A percentile compares a stretch with the other conserved stretches of the same genome.
Evolutionary conservation across 148 eudicot species (phyloP).

Genomic region (Pouteria glomerata): DNA sequence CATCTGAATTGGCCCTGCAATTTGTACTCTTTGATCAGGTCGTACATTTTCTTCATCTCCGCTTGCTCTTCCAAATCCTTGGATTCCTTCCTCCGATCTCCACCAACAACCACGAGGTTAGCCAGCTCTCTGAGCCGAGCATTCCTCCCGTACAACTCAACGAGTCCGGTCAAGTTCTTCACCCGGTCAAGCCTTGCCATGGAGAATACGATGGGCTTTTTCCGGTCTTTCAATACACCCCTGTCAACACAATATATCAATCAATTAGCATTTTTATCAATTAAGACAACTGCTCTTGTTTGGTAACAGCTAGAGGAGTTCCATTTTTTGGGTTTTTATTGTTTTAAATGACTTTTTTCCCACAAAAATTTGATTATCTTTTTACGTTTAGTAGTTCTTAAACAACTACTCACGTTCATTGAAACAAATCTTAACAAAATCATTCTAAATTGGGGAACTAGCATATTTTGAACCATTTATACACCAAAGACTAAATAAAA

Average conservation of each 20-base stretch:
- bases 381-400: no score
- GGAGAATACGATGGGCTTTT: constrained; percentile 84
- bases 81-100: constrained; percentile 88
- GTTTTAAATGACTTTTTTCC: no score
- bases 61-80: constrained; percentile 91
- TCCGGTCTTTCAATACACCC: constrained; percentile 71
- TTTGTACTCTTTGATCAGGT: constrained; percentile 69
- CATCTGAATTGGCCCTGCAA: constrained; percentile 88
- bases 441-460: no score
- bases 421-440: no score
- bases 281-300: no score
- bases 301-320: no score
- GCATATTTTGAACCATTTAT: no score
- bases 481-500: no score
- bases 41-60: constrained; percentile 94
- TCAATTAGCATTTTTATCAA: no score
- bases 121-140: constrained; percentile 63
- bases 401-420: no score
- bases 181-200: constrained; percentile 96
- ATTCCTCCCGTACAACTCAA: constrained; percentile 88
- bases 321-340: no score
- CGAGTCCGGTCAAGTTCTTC: constrained; percentile 91
- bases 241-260: constrained; percentile 28
- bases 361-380: no score
- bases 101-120: constrained; percentile 94